A percentile compares a stretch with the other conserved stretches of the same genome.
These are phyloP conservation scores for Plicaturopsis crispa DNA, from an alignment of 768 basidiomycete genomes.

Conservation along the genomic window DNA sequence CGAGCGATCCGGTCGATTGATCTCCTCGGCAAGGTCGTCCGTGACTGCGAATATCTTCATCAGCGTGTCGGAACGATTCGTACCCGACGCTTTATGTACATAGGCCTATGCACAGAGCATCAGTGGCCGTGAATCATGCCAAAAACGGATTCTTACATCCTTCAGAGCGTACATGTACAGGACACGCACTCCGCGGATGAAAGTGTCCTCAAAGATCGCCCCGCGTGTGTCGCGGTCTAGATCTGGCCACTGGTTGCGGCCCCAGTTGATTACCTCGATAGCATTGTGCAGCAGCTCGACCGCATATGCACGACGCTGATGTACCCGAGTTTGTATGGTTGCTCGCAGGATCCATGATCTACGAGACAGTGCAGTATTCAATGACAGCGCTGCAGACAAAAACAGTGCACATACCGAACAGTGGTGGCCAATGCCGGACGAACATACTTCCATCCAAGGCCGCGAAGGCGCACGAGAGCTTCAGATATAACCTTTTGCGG, in stretches of 20 bases:
- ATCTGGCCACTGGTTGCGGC: constrained; percentile 28
- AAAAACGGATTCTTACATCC: constrained; percentile 16
- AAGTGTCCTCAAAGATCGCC: constrained; percentile 32
- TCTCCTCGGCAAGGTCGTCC: constrained; percentile 23
- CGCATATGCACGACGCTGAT: constrained; percentile 11
- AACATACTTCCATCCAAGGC: constrained; percentile 8
- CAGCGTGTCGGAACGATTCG: constrained; percentile 10
- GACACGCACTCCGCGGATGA: constrained; percentile 32
- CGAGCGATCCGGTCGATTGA: constrained; percentile 16
- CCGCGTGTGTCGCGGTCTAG: constrained; percentile 30
- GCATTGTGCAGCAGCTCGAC: constrained; percentile 28
- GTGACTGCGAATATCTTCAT: constrained; percentile 24
- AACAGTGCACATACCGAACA: too few species aligned
- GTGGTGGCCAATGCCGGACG: constrained; percentile 30
- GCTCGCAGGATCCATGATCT: constrained; percentile 33
- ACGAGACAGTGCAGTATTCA: too few species aligned
- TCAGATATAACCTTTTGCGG: constrained; percentile 24
- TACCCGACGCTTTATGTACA: too few species aligned
- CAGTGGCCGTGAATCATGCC: not conserved
- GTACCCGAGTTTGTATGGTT: constrained; percentile 18
- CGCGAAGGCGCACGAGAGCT: constrained; percentile 12
- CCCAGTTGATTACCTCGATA: constrained; percentile 36
- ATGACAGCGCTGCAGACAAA: too few species aligned
- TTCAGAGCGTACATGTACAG: constrained; percentile 26
- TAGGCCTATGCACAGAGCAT: too few species aligned